Evolutionary conservation across 2,329 filamentous ascomycete genomes (phyloP).

Genomic region (Berkeleyomyces basicola): DNA sequence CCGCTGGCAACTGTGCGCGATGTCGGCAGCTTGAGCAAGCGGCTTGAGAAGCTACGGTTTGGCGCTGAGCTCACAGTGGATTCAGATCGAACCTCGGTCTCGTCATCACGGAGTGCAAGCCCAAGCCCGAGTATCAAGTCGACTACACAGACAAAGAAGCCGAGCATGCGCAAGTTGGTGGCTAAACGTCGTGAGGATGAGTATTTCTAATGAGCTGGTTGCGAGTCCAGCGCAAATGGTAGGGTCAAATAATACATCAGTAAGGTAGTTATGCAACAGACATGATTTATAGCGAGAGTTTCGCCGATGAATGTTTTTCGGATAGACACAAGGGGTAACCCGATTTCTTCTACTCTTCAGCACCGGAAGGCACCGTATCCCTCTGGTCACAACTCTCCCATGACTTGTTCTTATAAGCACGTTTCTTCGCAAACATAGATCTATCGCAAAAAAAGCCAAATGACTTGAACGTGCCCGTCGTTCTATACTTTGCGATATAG

Average conservation of each 20-base stretch:
- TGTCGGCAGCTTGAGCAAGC: constrained; percentile 6
- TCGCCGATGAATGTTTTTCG: too few species aligned
- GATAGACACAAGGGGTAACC: too few species aligned
- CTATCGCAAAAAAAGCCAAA: not conserved
- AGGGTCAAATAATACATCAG: not conserved
- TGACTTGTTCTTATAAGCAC: too few species aligned
- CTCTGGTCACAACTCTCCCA: too few species aligned
- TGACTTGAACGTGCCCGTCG: not conserved
- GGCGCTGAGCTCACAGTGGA: not conserved
- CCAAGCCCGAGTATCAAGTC: not conserved
- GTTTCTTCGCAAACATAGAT: too few species aligned
- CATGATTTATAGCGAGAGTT: not conserved
- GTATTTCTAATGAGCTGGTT: not conserved
- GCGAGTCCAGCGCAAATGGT: not conserved
- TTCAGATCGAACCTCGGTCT: not conserved
- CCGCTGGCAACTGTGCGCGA: constrained; percentile 5
- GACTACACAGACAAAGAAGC: not conserved
- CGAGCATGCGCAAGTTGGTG: constrained; percentile 3
- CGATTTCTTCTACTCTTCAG: too few species aligned
- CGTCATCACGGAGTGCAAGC: not conserved
- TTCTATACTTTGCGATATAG: not conserved
- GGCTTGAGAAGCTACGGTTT: constrained; percentile 8
- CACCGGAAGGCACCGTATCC: too few species aligned
- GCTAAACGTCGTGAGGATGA: constrained; percentile 3
- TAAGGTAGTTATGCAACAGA: not conserved